Evolutionary conservation across 2,329 filamentous ascomycete genomes (phyloP).

Genomic region (Hypoxylon sp.): DNA sequence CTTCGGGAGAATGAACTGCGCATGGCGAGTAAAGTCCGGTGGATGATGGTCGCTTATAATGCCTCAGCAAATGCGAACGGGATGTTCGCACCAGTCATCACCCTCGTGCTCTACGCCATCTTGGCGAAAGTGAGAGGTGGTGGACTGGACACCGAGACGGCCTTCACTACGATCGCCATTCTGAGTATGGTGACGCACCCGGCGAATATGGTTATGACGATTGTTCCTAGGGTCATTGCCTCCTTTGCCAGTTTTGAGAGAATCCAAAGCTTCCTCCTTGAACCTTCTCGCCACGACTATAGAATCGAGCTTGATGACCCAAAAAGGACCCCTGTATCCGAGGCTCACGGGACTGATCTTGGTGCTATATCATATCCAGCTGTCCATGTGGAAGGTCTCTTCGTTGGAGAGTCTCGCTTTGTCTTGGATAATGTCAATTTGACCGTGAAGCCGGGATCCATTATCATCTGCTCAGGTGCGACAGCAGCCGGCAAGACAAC

Average conservation of each 20-base stretch:
- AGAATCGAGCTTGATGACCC: slow-evolving; percentile 24
- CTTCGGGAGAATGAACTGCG: slow-evolving; percentile 54
- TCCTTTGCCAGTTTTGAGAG: slow-evolving; percentile 55
- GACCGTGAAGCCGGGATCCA: slow-evolving; percentile 39
- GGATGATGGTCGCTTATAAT: slow-evolving; percentile 59
- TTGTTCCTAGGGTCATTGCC: slow-evolving; percentile 53
- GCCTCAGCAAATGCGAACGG: slow-evolving; percentile 59
- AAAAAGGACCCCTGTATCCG: slow-evolving; percentile 13
- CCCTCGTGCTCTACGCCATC: slow-evolving; percentile 54
- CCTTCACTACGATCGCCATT: slow-evolving; percentile 58
- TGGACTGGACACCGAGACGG: slow-evolving; percentile 53
- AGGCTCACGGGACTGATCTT: background rate
- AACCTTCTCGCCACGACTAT: slow-evolving; percentile 31
- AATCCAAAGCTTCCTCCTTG: slow-evolving; percentile 55
- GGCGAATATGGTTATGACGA: slow-evolving; percentile 61
- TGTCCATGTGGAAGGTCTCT: slow-evolving; percentile 18
- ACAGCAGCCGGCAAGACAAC: slow-evolving; percentile 50
- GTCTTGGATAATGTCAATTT: slow-evolving; percentile 48
- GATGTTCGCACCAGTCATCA: slow-evolving; percentile 58
- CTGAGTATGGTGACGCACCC: slow-evolving; percentile 58
- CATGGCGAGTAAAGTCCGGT: slow-evolving; percentile 53
- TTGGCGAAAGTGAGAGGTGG: slow-evolving; percentile 43
- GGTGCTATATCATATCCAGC: background rate
- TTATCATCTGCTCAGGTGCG: slow-evolving; percentile 48
- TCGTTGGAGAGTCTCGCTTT: slow-evolving; percentile 25